phyloP scores from a whole-genome alignment of 2,329 filamentous ascomycete genomes.

The Cercospora citrullina region DNA sequence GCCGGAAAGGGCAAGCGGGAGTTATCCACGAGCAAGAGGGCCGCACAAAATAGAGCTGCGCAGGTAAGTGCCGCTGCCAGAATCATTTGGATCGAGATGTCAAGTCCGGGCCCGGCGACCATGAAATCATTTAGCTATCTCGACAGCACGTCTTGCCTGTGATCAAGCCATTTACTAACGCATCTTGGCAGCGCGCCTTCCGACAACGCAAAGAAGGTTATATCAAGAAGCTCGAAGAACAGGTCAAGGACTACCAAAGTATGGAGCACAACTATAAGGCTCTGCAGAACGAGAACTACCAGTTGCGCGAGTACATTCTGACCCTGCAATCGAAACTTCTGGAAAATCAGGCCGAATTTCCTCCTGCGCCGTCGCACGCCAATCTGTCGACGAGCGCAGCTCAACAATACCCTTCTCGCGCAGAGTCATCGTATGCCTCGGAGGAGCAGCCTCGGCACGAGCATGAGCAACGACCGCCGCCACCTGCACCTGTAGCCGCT shows the following conservation, averaged over 20 bases:
- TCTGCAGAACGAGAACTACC: slow-evolving; percentile 86
- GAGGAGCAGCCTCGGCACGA: slow-evolving; percentile 31
- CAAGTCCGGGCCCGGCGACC: not conserved
- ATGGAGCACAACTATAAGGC: slow-evolving; percentile 76
- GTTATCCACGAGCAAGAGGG: slow-evolving; percentile 91
- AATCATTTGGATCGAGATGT: not conserved
- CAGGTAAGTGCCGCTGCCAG: slow-evolving; percentile 64
- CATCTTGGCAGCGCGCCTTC: slow-evolving; percentile 74
- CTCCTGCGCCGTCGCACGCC: slow-evolving; percentile 77
- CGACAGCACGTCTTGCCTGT: not conserved
- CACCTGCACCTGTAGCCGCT: slow-evolving; percentile 27
- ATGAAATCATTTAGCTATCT: not conserved
- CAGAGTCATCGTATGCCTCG: slow-evolving; percentile 24
- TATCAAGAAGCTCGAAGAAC: slow-evolving; percentile 94
- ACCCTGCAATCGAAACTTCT: slow-evolving; percentile 83
- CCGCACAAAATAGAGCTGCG: slow-evolving; percentile 92
- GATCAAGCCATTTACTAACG: not conserved
- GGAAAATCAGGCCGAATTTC: slow-evolving; percentile 79
- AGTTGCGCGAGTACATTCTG: slow-evolving; percentile 88
- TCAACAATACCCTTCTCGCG: slow-evolving; percentile 29
- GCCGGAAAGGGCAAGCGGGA: slow-evolving; percentile 81
- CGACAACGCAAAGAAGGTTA: slow-evolving; percentile 97
- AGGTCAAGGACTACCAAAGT: slow-evolving; percentile 76
- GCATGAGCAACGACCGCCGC: slow-evolving; percentile 25
- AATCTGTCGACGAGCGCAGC: slow-evolving; percentile 55